phyloP scores from a whole-genome alignment of 2,329 filamentous ascomycete genomes.

The Alternaria triticina region DNA sequence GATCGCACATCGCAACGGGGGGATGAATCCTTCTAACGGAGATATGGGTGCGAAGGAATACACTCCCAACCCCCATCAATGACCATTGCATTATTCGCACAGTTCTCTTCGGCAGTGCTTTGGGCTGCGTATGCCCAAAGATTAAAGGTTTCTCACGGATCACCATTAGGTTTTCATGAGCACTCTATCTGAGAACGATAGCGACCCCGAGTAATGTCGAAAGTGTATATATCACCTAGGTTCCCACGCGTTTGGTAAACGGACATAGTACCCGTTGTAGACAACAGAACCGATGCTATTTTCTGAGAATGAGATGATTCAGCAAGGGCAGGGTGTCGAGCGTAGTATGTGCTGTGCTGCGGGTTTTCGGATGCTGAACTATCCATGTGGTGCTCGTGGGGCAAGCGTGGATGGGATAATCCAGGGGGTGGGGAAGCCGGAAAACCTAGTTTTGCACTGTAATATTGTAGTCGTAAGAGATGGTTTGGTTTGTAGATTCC shows the following conservation, averaged over 20 bases:
- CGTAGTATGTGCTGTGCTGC: neutral
- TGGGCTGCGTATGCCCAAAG: neutral
- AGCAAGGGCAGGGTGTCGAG: neutral
- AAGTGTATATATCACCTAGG: neutral
- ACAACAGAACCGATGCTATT: neutral
- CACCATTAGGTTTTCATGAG: neutral
- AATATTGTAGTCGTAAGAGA: neutral
- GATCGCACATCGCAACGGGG: neutral
- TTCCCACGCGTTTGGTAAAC: neutral
- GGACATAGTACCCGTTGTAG: neutral
- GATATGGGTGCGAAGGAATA: neutral
- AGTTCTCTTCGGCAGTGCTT: neutral
- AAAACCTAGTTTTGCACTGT: neutral
- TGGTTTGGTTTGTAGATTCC: neutral
- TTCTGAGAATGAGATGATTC: neutral
- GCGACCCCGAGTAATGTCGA: neutral
- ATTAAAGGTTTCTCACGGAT: neutral
- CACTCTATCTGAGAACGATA: neutral
- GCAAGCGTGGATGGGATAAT: neutral
- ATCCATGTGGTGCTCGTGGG: constrained; percentile 2
- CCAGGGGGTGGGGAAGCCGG: neutral
- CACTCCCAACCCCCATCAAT: neutral
- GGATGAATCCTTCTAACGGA: neutral
- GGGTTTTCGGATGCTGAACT: neutral
- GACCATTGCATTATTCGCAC: neutral